Base-by-base conservation (phyloP, 2,329 filamentous ascomycete species). In the Cercospora sesami region DNA sequence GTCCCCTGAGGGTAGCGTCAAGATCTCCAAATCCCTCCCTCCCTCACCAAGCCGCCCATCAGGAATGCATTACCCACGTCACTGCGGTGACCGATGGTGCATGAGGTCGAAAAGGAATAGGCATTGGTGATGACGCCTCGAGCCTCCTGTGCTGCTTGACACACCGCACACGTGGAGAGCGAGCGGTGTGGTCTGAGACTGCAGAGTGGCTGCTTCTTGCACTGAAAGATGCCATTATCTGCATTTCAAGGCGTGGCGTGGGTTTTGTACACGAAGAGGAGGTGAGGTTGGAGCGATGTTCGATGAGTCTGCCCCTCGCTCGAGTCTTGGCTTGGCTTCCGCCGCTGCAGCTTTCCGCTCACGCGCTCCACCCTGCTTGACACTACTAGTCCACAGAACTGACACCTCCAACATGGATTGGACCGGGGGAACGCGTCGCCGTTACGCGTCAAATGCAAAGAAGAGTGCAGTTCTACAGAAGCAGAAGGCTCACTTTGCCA, bases 401-500 rank as follows among this genome's bases (percentile, higher is more conserved):
- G 33, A 55, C 39, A 62, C 36, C 60, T 12, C 14, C 23, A 55
- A 26, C 45, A 84, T 85, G 83, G 83, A 84, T 65, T 85, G 83
- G 83, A 84, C 81, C 0, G 83, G 83, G 30, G 83, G 83, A 4
- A 79, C 78, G 6, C 71, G 75, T 33, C 71, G 71, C n/a, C 70
- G 75, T 3, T 77, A 71, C 61, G 73, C 73, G 18, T 61, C 65
- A 18, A 78, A 77, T 55, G 73, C 72, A 30, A 78, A 77, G 59
- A 77, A 76, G 31, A 79, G 78, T 64, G 74, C 78, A 16, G 71
- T 77, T 16, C 33, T 78, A 4, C 78, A 80, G 66, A 79, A 78
- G 68, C 83, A 85, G 45, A 83, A 79, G 72, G 79, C 80, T 18
- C 79, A 83, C 70, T 85, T 84, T 67, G 82, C 82, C 5, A 80